phyloP scores from a whole-genome alignment of 495 filamentous ascomycete species.

The Penicillium canescens region DNA sequence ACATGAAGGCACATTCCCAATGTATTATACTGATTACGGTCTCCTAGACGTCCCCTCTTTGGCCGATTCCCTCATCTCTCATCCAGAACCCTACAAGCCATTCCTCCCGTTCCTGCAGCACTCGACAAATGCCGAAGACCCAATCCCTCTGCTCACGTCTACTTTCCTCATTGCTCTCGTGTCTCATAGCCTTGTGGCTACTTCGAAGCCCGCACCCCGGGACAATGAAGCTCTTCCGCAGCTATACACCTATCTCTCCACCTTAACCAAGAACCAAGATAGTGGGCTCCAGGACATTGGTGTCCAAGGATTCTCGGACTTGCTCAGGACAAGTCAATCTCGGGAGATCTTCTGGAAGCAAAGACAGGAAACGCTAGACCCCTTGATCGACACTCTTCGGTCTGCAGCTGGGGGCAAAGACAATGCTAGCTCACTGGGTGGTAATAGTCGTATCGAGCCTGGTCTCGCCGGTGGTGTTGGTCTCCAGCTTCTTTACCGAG shows the following conservation, averaged over 20 bases:
- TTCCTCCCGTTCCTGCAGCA: constrained; percentile 84
- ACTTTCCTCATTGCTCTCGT: constrained; percentile 83
- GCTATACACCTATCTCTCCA: constrained; percentile 84
- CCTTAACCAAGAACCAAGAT: constrained; percentile 73
- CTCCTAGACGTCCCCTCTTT: constrained; percentile 73
- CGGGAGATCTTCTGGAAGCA: constrained; percentile 87
- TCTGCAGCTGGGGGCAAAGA: constrained; percentile 74
- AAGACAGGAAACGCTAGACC: constrained; percentile 76
- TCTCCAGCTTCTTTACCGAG: constrained; percentile 91
- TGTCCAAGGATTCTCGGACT: constrained; percentile 83
- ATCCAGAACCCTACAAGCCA: constrained; percentile 77
- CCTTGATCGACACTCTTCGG: constrained; percentile 80
- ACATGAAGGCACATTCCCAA: background rate
- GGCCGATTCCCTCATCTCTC: constrained; percentile 69
- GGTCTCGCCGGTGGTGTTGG: constrained; percentile 79
- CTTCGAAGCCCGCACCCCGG: constrained; percentile 52
- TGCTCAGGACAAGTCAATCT: constrained; percentile 75
- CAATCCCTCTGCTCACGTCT: constrained; percentile 86
- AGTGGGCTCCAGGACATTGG: constrained; percentile 94
- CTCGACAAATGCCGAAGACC: constrained; percentile 78
- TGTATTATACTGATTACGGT: background rate
- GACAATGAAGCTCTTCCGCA: constrained; percentile 82
- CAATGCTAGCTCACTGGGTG: constrained; percentile 66
- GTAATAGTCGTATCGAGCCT: constrained; percentile 63
- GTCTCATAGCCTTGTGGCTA: constrained; percentile 61